Evolutionary conservation across 768 basidiomycete species (phyloP).

Genomic region (Trametes cinnabarina): DNA sequence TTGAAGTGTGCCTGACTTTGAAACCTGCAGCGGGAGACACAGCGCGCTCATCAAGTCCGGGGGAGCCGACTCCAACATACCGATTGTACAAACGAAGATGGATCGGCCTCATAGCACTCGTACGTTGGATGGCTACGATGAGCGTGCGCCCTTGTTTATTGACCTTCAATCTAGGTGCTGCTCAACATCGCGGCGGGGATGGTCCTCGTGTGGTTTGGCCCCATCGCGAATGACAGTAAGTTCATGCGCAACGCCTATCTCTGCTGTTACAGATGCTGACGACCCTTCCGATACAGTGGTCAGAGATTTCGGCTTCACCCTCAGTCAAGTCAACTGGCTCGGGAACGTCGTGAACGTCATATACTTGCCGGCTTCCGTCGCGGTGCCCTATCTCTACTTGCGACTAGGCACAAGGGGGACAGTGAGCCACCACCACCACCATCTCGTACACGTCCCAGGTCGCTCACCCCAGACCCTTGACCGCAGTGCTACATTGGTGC

Average conservation of each 20-base stretch:
- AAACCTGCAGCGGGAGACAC: neutral
- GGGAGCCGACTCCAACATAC: constrained; percentile 37
- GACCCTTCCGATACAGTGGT: constrained; percentile 41
- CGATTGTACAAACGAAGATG: constrained; percentile 71
- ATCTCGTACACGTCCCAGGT: too few species aligned
- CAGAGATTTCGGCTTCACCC: constrained; percentile 61
- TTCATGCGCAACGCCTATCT: neutral
- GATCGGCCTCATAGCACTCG: constrained; percentile 60
- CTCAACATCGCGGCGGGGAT: constrained; percentile 63
- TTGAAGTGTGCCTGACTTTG: neutral
- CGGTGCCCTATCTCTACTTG: constrained; percentile 55
- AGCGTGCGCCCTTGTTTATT: neutral
- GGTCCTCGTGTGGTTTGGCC: constrained; percentile 82
- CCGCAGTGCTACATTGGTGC: constrained; percentile 63
- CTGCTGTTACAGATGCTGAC: neutral
- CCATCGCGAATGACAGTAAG: constrained; percentile 69
- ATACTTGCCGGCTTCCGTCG: constrained; percentile 60
- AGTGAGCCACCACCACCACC: constrained; percentile 35
- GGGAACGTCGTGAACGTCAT: constrained; percentile 63
- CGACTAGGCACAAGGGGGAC: constrained; percentile 61
- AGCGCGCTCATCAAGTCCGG: constrained; percentile 1
- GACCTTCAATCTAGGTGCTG: constrained; percentile 42
- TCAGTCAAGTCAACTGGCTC: constrained; percentile 79
- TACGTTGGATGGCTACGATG: constrained; percentile 30
- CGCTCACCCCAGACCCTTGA: neutral